Conservation (phyloP, 2,329 filamentous ascomycete species). For the Nemania sp. region DNA sequence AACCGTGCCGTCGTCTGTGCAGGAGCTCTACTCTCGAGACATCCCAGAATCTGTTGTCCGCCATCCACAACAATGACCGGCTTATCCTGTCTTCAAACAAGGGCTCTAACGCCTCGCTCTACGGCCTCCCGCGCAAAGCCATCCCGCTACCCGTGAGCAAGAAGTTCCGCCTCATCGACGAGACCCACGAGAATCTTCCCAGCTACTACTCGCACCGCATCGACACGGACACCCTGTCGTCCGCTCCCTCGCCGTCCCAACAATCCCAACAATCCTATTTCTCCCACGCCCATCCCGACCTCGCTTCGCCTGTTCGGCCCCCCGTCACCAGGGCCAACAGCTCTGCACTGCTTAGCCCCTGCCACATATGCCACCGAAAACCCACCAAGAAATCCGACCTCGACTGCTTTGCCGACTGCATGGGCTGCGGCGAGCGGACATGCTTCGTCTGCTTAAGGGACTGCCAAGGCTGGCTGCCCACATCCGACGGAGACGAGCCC, state of each 20-base stretch:
- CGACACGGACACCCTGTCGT: slow-evolving; percentile 2
- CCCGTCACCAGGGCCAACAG: slow-evolving; percentile 23
- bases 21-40: slow-evolving; percentile 27
- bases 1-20: slow-evolving; percentile 17
- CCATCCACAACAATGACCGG: slow-evolving; percentile 36
- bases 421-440: slow-evolving; percentile 62
- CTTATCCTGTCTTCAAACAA: slow-evolving; percentile 26
- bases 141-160: slow-evolving; percentile 37
- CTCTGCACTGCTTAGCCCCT: slow-evolving; percentile 51
- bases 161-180: slow-evolving; percentile 31
- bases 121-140: slow-evolving; percentile 34
- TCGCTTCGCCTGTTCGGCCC: slow-evolving; percentile 9
- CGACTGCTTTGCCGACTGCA: slow-evolving; percentile 67
- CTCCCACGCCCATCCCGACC: slow-evolving; percentile 34
- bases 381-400: slow-evolving; percentile 68
- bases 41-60: slow-evolving; percentile 28
- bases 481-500: background rate
- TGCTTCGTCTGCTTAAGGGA: slow-evolving; percentile 71
- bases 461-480: slow-evolving; percentile 56
- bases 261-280: slow-evolving; percentile 30
- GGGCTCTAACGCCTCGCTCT: slow-evolving; percentile 19
- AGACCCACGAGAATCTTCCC: slow-evolving; percentile 19
- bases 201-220: slow-evolving; percentile 14
- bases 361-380: slow-evolving; percentile 68
- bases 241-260: slow-evolving; percentile 13